Percentiles rank a stretch among this genome's conserved stretches.
Evolutionary conservation across 331 rosid genomes (phyloP).

Genomic region (Rhamnella rubrinervis): DNA sequence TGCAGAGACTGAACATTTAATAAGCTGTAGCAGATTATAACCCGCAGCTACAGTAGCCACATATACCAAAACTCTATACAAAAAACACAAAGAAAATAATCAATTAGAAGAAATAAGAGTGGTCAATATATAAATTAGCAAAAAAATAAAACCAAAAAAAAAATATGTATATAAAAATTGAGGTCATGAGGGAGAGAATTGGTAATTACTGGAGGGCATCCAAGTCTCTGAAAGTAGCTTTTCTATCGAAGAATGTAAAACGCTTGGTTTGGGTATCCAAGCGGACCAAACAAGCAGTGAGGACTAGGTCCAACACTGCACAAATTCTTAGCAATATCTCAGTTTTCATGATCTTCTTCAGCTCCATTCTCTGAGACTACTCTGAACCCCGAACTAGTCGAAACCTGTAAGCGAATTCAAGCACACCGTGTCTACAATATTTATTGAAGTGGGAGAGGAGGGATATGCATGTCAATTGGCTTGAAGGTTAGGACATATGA

Average conservation of each 20-base stretch:
- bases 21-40: constrained; percentile 58
- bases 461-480: not conserved
- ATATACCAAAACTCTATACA: constrained; percentile 48
- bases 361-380: constrained; percentile 21
- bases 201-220: constrained; percentile 46
- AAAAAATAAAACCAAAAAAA: not conserved
- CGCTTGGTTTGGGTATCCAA: constrained; percentile 52
- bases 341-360: constrained; percentile 10
- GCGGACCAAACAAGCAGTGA: constrained; percentile 57
- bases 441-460: not conserved
- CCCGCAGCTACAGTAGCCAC: constrained; percentile 60
- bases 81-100: not conserved
- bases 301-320: constrained; percentile 36
- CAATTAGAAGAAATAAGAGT: not conserved
- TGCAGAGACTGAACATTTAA: constrained; percentile 21
- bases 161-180: not conserved
- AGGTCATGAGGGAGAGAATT: not conserved
- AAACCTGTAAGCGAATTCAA: no score
- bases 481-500: no score
- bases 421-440: not conserved
- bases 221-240: constrained; percentile 56
- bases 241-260: constrained; percentile 27
- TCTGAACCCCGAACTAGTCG: constrained; percentile 21
- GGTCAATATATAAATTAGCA: not conserved
- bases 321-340: constrained; percentile 48